Evolutionary conservation across 2,329 filamentous ascomycete genomes (phyloP).

Genomic region (Bimuria novae-zelandiae): DNA sequence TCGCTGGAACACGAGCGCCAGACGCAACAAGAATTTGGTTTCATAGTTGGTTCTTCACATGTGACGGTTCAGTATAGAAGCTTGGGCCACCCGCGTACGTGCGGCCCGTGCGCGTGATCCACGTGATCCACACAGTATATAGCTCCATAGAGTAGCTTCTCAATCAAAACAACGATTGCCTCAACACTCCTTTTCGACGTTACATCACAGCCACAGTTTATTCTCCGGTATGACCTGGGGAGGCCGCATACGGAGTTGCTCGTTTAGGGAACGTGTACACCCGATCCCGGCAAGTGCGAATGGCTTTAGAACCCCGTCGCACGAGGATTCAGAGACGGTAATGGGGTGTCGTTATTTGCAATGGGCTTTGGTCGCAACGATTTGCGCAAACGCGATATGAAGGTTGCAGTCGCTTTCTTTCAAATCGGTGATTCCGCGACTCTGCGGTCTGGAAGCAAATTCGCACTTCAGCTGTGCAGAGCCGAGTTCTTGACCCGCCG

Average conservation of each 20-base stretch:
- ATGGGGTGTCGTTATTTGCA: too few relatives aligned
- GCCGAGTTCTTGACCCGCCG: neutral
- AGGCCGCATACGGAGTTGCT: conserved; percentile 1
- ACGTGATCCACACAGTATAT: too few relatives aligned
- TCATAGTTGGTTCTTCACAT: neutral
- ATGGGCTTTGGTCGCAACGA: neutral
- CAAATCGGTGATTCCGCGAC: neutral
- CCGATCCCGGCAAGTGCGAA: conserved; percentile 3
- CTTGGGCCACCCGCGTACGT: too few relatives aligned
- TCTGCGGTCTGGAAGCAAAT: neutral
- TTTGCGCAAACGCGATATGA: neutral
- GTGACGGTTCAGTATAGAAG: too few relatives aligned
- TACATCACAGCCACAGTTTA: neutral
- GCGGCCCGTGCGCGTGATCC: too few relatives aligned
- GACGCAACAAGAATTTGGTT: neutral
- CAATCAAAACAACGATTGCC: too few relatives aligned
- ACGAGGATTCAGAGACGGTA: neutral
- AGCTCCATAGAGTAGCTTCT: too few relatives aligned
- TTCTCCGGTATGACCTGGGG: conserved; percentile 5
- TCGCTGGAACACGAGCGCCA: neutral
- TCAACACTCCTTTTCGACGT: too few relatives aligned
- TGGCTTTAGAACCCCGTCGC: neutral
- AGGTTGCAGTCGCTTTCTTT: too few relatives aligned
- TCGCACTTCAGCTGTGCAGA: neutral
- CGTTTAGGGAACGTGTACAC: neutral